Evolutionary conservation across 2,329 filamentous ascomycete genomes (phyloP).

Genomic region (Cladosporium sp.): DNA sequence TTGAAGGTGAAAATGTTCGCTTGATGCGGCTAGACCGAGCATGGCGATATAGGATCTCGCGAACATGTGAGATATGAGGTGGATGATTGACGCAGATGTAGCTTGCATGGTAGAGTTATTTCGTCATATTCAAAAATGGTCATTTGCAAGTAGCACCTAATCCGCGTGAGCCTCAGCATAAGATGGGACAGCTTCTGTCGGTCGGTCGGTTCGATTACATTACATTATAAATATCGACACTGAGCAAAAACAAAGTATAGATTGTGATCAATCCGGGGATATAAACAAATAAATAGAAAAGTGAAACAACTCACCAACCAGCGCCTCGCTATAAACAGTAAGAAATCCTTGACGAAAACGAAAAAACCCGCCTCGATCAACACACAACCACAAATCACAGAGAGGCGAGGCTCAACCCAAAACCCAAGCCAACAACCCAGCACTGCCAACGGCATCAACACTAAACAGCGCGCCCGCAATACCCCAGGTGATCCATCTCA

Average conservation of each 20-base stretch:
- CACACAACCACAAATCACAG: neutral
- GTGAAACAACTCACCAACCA: neutral
- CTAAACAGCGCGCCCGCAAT: constrained; percentile 49
- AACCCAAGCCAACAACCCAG: constrained; percentile 55
- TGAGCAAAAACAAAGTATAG: neutral
- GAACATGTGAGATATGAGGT: too few relatives aligned
- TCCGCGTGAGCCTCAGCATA: too few relatives aligned
- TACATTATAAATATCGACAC: neutral
- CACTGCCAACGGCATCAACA: constrained; percentile 51
- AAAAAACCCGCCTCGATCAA: neutral
- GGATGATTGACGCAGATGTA: too few relatives aligned
- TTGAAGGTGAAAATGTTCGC: neutral
- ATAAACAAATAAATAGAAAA: neutral
- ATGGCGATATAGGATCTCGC: too few relatives aligned
- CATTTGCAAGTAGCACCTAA: too few relatives aligned
- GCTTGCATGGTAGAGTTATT: too few relatives aligned
- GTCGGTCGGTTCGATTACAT: neutral
- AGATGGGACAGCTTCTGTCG: too few relatives aligned
- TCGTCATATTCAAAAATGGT: too few relatives aligned
- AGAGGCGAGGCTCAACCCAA: constrained; percentile 28
- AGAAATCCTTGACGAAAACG: neutral
- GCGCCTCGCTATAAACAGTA: constrained; percentile 7
- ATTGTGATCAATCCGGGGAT: neutral
- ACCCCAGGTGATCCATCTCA: constrained; percentile 47
- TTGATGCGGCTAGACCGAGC: neutral